phyloP scores from a whole-genome alignment of 2,329 filamentous ascomycete species.

The Thelonectria discophora region DNA sequence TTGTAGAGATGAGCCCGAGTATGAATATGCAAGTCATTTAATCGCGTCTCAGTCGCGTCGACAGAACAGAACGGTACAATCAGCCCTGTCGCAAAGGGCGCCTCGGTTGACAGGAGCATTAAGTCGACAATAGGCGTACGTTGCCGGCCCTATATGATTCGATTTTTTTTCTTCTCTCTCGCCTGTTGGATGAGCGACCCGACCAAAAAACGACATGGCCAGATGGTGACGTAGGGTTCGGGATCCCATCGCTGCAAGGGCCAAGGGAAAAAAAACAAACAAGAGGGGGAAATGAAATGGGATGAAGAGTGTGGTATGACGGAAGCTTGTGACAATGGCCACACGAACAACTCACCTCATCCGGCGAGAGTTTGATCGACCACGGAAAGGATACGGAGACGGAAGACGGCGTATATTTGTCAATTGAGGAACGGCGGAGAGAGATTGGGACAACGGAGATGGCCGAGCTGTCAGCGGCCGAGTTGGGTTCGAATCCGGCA shows the following conservation, averaged over 20 bases:
- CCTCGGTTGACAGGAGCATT: no score
- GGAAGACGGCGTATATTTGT: constrained; percentile 18
- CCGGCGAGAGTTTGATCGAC: background rate
- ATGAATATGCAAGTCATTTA: constrained; percentile 20
- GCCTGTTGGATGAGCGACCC: constrained; percentile 30
- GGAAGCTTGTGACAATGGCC: constrained; percentile 19
- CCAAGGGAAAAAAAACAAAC: constrained; percentile 4
- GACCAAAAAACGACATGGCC: constrained; percentile 26
- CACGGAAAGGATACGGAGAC: constrained; percentile 11
- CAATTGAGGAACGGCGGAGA: constrained; percentile 21
- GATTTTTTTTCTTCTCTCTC: constrained; percentile 31
- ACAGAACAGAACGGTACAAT: no score
- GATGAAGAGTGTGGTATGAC: constrained; percentile 2
- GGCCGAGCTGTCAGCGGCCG: constrained; percentile 1
- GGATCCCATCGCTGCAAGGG: constrained; percentile 25
- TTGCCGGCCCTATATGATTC: constrained; percentile 26
- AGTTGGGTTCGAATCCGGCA: constrained; percentile 3
- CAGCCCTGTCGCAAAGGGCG: no score
- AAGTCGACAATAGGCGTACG: no score
- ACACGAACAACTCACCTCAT: constrained; percentile 6
- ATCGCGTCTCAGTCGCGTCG: background rate
- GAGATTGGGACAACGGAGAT: constrained; percentile 12
- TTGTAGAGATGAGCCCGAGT: background rate
- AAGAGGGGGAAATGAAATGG: constrained; percentile 6
- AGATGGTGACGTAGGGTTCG: constrained; percentile 39